A percentile compares a stretch with the other conserved stretches of the same genome.
Conservation (phyloP, 2,329 filamentous ascomycete genomes). For the Paecilomyces fulvus region DNA sequence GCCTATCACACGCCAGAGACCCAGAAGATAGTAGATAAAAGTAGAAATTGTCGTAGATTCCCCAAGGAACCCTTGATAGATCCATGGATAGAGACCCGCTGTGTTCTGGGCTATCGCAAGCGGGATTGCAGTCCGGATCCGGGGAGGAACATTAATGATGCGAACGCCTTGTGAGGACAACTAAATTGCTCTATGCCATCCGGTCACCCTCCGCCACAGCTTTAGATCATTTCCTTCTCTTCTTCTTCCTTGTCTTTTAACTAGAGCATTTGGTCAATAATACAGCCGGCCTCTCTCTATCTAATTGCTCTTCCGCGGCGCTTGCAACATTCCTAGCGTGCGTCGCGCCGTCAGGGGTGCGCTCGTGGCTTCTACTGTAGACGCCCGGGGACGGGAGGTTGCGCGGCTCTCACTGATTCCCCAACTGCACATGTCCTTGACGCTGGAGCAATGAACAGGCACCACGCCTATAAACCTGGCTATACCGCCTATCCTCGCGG, state of each 20-base stretch:
- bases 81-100: background rate
- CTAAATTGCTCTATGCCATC: background rate
- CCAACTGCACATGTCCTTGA: conserved; percentile 21
- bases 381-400: conserved; percentile 2
- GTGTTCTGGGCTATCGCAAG: background rate
- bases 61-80: background rate
- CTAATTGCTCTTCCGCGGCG: background rate
- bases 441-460: conserved; percentile 67
- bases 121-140: background rate
- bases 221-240: conserved; percentile 2
- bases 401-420: conserved; percentile 2
- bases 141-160: conserved; percentile 1
- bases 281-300: background rate
- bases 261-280: background rate
- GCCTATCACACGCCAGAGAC: background rate
- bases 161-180: background rate
- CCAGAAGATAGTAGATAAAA: background rate
- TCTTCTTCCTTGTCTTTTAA: conserved; percentile 1
- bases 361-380: conserved; percentile 5
- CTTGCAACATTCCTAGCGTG: background rate
- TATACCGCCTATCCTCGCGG: conserved; percentile 59
- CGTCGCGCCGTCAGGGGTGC: conserved; percentile 2
- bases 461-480: conserved; percentile 78
- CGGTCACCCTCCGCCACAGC: background rate
- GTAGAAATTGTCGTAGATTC: background rate